phyloP scores from a whole-genome alignment of 805 yeast species.

The Kodamaea nitidulidarum region DNA sequence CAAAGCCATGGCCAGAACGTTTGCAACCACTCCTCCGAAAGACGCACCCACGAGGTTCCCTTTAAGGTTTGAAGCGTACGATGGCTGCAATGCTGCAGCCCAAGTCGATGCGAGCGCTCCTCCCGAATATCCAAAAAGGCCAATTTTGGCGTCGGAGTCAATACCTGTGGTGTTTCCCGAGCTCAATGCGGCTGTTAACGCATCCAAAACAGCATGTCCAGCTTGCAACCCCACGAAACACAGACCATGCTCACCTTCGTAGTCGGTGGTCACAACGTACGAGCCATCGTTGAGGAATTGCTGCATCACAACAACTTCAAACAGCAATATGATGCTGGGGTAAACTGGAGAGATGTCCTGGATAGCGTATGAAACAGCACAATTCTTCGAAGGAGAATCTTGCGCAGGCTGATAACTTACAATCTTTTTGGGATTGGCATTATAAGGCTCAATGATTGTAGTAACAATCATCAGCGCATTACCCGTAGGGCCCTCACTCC shows the following conservation, averaged over 20 bases:
- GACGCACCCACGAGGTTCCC: constrained; percentile 26
- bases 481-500: constrained; percentile 18
- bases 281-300: constrained; percentile 24
- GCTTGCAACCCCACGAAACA: constrained; percentile 30
- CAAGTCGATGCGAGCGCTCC: constrained; percentile 35
- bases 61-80: constrained; percentile 31
- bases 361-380: constrained; percentile 20
- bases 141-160: constrained; percentile 16
- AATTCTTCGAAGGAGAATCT: constrained; percentile 18
- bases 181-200: constrained; percentile 25
- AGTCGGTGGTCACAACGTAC: constrained; percentile 32
- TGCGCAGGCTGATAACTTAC: constrained; percentile 19
- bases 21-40: constrained; percentile 35
- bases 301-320: constrained; percentile 14
- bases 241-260: constrained; percentile 30
- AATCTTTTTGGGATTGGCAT: constrained; percentile 20
- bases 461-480: constrained; percentile 20
- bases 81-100: constrained; percentile 35
- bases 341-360: constrained; percentile 12
- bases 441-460: constrained; percentile 19
- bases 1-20: constrained; percentile 25
- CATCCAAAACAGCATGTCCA: constrained; percentile 28
- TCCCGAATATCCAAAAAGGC: constrained; percentile 37
- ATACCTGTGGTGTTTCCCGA: constrained; percentile 18
- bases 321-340: constrained; percentile 13